phyloP scores from a whole-genome alignment of 306 rosid species.

The Ormosia emarginata region DNA sequence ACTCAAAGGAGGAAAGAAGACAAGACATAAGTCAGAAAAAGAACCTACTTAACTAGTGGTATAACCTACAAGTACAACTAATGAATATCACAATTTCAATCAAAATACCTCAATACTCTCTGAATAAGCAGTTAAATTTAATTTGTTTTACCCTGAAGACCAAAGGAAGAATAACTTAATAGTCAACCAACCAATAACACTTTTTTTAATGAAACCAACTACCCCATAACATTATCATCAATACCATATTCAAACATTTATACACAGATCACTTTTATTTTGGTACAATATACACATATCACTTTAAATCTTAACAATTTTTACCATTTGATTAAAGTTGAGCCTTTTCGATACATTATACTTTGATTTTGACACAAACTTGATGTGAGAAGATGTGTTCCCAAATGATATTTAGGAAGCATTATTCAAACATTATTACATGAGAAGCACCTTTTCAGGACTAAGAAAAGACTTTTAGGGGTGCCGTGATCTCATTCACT shows the following conservation, averaged over 20 bases:
- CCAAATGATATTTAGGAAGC: too few relatives aligned
- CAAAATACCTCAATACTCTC: constrained; percentile 24
- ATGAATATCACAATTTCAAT: constrained; percentile 7
- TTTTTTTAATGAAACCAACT: neutral
- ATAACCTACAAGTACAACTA: constrained; percentile 1
- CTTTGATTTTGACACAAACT: too few relatives aligned
- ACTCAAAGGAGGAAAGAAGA: neutral
- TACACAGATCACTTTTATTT: too few relatives aligned
- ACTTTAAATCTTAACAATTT: too few relatives aligned
- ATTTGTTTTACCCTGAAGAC: neutral
- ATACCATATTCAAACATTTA: too few relatives aligned
- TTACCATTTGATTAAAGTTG: too few relatives aligned
- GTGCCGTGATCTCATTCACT: constrained; percentile 36
- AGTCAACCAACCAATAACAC: constrained; percentile 32
- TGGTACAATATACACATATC: too few relatives aligned
- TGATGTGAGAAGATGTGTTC: too few relatives aligned
- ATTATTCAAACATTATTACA: constrained; percentile 4
- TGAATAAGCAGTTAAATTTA: neutral
- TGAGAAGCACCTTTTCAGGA: constrained; percentile 45
- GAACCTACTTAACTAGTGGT: neutral
- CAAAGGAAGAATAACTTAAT: neutral
- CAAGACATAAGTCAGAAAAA: neutral
- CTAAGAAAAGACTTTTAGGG: constrained; percentile 43
- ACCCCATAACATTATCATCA: neutral
- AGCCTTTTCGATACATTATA: too few relatives aligned